A percentile compares a stretch with the other conserved stretches of the same genome.
These are phyloP conservation scores for Myxozyma nipponensis DNA, from an alignment of 805 yeast species.

Conservation along the genomic window DNA sequence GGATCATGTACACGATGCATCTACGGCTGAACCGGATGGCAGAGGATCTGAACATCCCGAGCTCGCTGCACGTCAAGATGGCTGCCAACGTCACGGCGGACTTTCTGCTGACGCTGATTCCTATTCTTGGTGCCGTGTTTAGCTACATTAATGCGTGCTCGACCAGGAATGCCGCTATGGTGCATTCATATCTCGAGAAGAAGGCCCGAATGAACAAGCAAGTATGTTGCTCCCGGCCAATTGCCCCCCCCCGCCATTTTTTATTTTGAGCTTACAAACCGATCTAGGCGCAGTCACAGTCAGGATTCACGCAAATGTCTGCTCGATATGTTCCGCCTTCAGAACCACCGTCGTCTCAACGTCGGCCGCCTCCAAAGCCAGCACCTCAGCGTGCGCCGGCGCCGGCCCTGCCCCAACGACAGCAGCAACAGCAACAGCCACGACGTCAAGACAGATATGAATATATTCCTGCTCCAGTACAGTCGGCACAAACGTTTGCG, in stretches of 20 bases:
- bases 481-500: no score
- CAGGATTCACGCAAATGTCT: slow-evolving; percentile 4
- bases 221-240: slow-evolving; percentile 6
- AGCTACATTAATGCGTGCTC: slow-evolving; percentile 83
- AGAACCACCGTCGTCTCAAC: no score
- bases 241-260: neutral
- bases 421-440: slow-evolving; percentile 6
- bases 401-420: slow-evolving; percentile 1
- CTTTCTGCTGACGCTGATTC: slow-evolving; percentile 69
- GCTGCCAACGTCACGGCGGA: slow-evolving; percentile 74
- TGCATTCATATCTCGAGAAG: slow-evolving; percentile 49
- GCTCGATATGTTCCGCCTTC: slow-evolving; percentile 4
- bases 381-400: slow-evolving; percentile 2
- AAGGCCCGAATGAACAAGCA: slow-evolving; percentile 27
- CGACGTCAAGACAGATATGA: neutral
- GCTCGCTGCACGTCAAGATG: slow-evolving; percentile 59
- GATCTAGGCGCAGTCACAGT: slow-evolving; percentile 6
- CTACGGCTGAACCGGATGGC: slow-evolving; percentile 62
- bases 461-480: slow-evolving; percentile 2
- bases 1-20: slow-evolving; percentile 74
- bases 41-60: slow-evolving; percentile 56
- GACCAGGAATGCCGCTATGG: slow-evolving; percentile 80
- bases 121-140: slow-evolving; percentile 71
- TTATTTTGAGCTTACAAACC: neutral
- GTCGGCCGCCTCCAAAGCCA: neutral